Conservation (phyloP, 2,329 filamentous ascomycete genomes). For the Rhynchosporium graminicola region DNA sequence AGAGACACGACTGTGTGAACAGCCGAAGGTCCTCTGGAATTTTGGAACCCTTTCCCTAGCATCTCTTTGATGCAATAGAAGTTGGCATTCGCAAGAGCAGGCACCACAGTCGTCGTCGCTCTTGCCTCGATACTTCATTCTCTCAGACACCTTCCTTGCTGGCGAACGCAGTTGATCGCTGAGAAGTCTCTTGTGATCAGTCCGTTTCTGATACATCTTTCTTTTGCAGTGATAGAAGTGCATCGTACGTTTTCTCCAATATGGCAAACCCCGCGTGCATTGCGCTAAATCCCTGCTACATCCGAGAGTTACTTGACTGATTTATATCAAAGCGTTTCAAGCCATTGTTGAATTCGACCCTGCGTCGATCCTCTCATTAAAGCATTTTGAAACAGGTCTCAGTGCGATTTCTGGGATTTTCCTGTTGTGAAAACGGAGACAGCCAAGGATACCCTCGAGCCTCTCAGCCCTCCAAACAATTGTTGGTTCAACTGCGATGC, state of each 20-base stretch:
- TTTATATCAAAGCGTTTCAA: conserved; percentile 31
- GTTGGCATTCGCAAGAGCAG: conserved; percentile 26
- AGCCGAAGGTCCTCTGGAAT: conserved; percentile 8
- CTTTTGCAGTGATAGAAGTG: conserved; percentile 16
- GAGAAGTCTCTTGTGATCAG: conserved; percentile 11
- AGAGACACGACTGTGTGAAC: conserved; percentile 1
- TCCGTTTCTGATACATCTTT: conserved; percentile 9
- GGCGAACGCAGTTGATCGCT: conserved; percentile 13
- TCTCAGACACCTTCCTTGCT: not conserved
- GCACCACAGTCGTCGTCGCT: conserved; percentile 22
- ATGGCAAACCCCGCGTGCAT: conserved; percentile 18
- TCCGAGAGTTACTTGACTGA: conserved; percentile 29
- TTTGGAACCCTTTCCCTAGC: conserved; percentile 22
- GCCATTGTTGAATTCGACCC: conserved; percentile 21
- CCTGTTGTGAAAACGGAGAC: conserved; percentile 20
- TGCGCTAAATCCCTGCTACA: conserved; percentile 20
- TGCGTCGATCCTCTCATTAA: conserved; percentile 22
- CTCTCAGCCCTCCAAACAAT: conserved; percentile 17
- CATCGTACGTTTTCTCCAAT: conserved; percentile 16
- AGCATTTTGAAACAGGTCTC: conserved; percentile 23
- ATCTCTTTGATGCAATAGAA: conserved; percentile 28
- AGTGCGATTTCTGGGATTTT: conserved; percentile 22
- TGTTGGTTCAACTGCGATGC: conserved; percentile 20
- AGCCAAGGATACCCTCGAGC: conserved; percentile 7
- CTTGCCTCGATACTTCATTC: not conserved